These are phyloP conservation scores for Fusarium hostae DNA, from an alignment of 2,329 filamentous ascomycete genomes.

Conservation along the genomic window DNA sequence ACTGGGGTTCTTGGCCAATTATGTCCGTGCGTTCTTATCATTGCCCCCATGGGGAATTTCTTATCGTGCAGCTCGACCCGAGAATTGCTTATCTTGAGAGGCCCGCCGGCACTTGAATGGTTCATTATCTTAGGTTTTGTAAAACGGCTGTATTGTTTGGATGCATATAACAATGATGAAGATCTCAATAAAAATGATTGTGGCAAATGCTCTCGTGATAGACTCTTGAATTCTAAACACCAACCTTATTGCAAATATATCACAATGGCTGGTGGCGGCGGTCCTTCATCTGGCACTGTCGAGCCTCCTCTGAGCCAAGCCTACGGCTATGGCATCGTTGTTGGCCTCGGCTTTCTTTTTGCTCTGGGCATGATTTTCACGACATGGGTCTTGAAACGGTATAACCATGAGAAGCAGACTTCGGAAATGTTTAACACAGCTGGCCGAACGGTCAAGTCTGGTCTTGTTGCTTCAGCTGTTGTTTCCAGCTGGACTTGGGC, in stretches of 20 bases:
- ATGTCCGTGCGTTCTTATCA: slow-evolving; percentile 5
- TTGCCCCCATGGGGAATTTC: slow-evolving; percentile 1
- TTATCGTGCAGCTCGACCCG: background rate
- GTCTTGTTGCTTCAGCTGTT: slow-evolving; percentile 88
- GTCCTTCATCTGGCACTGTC: slow-evolving; percentile 30
- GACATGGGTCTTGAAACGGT: slow-evolving; percentile 45
- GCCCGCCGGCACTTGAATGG: slow-evolving; percentile 16
- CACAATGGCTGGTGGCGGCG: slow-evolving; percentile 34
- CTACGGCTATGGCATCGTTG: slow-evolving; percentile 81
- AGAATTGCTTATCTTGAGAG: slow-evolving; percentile 15
- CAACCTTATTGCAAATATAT: background rate
- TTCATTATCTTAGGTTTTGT: slow-evolving; percentile 2
- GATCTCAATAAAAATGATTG: background rate
- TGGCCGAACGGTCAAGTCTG: slow-evolving; percentile 87
- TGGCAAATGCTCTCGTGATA: background rate
- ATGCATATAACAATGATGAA: background rate
- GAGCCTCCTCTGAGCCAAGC: slow-evolving; percentile 62
- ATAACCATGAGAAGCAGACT: slow-evolving; percentile 77
- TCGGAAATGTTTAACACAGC: slow-evolving; percentile 94
- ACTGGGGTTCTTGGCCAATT: slow-evolving; percentile 17
- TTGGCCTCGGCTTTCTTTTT: slow-evolving; percentile 79
- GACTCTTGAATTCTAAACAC: background rate
- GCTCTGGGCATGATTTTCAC: slow-evolving; percentile 71
- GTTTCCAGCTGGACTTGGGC: slow-evolving; percentile 96
- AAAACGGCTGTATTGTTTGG: background rate